Evolutionary conservation across 2,329 filamentous ascomycete species (phyloP).

Genomic region (Didymella arachidicola): DNA sequence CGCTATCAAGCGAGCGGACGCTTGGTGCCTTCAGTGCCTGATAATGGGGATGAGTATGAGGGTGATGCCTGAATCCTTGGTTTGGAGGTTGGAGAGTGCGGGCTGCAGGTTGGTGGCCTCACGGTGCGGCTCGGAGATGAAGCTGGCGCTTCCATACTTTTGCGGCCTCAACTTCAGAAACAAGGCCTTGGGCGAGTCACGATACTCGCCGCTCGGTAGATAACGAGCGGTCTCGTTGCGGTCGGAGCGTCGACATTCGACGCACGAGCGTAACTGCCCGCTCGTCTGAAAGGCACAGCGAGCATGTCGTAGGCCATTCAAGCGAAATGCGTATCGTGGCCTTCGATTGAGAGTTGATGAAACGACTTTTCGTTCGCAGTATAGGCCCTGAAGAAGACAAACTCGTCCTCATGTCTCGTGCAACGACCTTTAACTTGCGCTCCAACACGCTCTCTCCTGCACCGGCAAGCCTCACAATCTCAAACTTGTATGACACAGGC

Average conservation of each 20-base stretch:
- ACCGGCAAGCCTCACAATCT: not conserved
- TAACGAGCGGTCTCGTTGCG: not conserved
- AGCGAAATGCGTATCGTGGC: not conserved
- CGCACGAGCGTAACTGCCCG: not conserved
- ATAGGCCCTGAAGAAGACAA: not conserved
- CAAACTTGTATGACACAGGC: not conserved
- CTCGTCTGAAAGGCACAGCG: not conserved
- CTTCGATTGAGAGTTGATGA: not conserved
- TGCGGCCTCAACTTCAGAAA: not conserved
- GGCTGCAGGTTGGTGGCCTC: not conserved
- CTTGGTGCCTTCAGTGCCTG: constrained; percentile 19
- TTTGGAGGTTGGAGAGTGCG: constrained; percentile 4
- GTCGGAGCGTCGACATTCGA: not conserved
- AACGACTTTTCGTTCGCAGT: not conserved
- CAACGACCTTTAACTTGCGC: too few relatives aligned
- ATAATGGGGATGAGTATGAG: constrained; percentile 2
- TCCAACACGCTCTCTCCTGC: not conserved
- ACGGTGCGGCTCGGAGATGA: constrained; percentile 9
- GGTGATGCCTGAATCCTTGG: constrained; percentile 14
- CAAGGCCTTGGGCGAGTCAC: not conserved
- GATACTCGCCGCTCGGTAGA: constrained; percentile 4
- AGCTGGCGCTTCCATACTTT: not conserved
- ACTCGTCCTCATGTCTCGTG: not conserved
- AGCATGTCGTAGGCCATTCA: not conserved
- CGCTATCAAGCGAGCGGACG: constrained; percentile 2